These are phyloP conservation scores for Logfia minima DNA, from an alignment of 129 eudicot species.

Conservation along the genomic window DNA sequence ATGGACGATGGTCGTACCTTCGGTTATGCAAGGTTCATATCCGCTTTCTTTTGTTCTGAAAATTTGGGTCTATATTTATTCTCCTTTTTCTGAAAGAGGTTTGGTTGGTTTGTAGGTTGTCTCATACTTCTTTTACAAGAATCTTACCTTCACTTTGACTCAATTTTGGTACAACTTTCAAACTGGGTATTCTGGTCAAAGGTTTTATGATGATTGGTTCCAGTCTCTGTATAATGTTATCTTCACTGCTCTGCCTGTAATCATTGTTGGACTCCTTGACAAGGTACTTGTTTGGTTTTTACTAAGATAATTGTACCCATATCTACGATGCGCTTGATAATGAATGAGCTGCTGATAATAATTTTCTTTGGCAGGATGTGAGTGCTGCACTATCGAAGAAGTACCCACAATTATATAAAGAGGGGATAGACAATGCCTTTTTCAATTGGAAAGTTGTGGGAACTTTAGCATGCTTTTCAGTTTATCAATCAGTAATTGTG, in stretches of 20 bases:
- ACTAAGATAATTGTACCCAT: not conserved
- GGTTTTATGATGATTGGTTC: constrained; percentile 97
- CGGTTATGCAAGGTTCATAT: constrained; percentile 85
- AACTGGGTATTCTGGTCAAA: constrained; percentile 96
- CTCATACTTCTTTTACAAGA: constrained; percentile 92
- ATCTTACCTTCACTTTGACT: constrained; percentile 85
- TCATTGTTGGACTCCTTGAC: constrained; percentile 84
- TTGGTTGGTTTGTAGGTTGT: constrained; percentile 61
- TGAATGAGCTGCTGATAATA: constrained; percentile 21
- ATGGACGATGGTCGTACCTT: constrained; percentile 96
- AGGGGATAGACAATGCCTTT: constrained; percentile 73
- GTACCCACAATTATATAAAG: constrained; percentile 87
- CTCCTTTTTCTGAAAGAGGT: not conserved
- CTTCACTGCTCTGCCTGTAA: constrained; percentile 92
- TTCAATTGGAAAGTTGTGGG: constrained; percentile 90
- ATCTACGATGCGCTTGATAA: not conserved
- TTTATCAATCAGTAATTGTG: constrained; percentile 82
- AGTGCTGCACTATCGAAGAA: constrained; percentile 89
- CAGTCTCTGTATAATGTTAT: constrained; percentile 94
- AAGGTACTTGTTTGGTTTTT: constrained; percentile 47
- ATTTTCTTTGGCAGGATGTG: constrained; percentile 63
- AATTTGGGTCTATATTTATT: not conserved
- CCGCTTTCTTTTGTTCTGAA: constrained; percentile 9
- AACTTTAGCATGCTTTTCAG: constrained; percentile 77
- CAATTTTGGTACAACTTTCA: constrained; percentile 96